Percentiles rank a stretch among this genome's conserved stretches.
Evolutionary conservation across 2,329 filamentous ascomycete species (phyloP).

Genomic region (Epichloe sylvatica): DNA sequence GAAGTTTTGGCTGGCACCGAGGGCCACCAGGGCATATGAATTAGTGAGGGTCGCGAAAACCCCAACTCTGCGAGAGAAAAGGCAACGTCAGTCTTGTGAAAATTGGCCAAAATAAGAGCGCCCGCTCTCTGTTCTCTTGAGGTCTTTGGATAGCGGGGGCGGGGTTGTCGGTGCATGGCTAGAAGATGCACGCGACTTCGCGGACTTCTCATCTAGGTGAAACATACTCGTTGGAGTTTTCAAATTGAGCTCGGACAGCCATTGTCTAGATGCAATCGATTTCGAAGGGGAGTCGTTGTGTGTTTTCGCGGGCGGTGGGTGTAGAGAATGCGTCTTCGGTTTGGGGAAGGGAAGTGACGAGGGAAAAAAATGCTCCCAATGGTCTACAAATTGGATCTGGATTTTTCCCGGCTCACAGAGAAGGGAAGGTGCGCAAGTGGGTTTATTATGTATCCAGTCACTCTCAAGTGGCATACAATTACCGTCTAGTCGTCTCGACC

Average conservation of each 20-base stretch:
- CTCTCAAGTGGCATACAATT: no score
- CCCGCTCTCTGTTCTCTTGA: not conserved
- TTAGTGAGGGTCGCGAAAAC: slow-evolving; percentile 96
- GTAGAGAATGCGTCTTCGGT: not conserved
- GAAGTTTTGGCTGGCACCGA: slow-evolving; percentile 96
- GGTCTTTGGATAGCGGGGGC: slow-evolving; percentile 11
- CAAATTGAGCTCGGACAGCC: slow-evolving; percentile 63
- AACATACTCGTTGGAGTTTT: slow-evolving; percentile 80
- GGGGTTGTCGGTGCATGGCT: slow-evolving; percentile 8
- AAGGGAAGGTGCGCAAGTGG: slow-evolving; percentile 1
- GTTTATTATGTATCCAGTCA: not conserved
- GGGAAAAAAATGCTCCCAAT: not conserved
- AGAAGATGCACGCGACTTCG: not conserved
- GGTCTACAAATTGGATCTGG: slow-evolving; percentile 1
- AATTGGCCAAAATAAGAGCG: not conserved
- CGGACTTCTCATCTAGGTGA: not conserved
- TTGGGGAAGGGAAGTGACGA: not conserved
- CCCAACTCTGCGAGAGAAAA: slow-evolving; percentile 53
- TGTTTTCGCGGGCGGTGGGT: not conserved
- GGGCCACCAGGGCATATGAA: slow-evolving; percentile 85
- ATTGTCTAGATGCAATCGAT: slow-evolving; percentile 26
- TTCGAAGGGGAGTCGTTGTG: not conserved
- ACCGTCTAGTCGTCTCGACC: no score
- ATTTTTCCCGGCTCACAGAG: not conserved
- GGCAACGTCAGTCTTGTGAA: not conserved